These are phyloP conservation scores for Ogataea sp. DNA, from an alignment of 805 yeast genomes.

Conservation along the genomic window DNA sequence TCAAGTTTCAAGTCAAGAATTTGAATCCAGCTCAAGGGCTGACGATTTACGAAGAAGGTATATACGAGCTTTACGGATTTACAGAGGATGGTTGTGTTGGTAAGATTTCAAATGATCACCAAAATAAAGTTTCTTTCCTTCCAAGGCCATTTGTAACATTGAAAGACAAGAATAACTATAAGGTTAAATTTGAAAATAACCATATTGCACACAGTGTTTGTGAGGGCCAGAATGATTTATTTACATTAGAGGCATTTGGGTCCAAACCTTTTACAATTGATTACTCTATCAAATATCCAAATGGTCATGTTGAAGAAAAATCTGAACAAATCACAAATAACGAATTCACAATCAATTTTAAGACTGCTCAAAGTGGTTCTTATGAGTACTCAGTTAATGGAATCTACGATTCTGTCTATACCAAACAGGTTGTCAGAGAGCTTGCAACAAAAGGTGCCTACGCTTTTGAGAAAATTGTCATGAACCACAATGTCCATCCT, in stretches of 20 bases:
- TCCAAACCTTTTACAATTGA: constrained; percentile 59
- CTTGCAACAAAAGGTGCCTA: constrained; percentile 16
- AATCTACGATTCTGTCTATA: constrained; percentile 59
- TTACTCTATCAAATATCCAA: constrained; percentile 55
- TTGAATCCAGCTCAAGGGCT: constrained; percentile 21
- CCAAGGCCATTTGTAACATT: constrained; percentile 21
- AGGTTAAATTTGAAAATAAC: background rate
- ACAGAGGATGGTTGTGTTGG: constrained; percentile 41
- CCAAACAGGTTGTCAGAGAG: constrained; percentile 27
- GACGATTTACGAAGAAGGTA: constrained; percentile 31
- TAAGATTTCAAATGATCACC: constrained; percentile 13
- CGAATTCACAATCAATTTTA: constrained; percentile 28
- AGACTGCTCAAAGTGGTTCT: constrained; percentile 42
- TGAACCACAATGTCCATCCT: constrained; percentile 47
- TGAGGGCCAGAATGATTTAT: constrained; percentile 13
- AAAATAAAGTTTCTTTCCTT: constrained; percentile 18
- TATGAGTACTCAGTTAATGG: constrained; percentile 54
- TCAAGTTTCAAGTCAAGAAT: constrained; percentile 3
- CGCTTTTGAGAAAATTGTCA: constrained; percentile 23
- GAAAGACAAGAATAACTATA: constrained; percentile 2
- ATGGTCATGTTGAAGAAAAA: constrained; percentile 34
- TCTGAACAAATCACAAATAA: constrained; percentile 39
- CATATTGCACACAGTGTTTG: constrained; percentile 15
- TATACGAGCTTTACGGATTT: constrained; percentile 31
- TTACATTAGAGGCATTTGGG: constrained; percentile 41